These are phyloP conservation scores for Alternaria viburni DNA, from an alignment of 2,329 filamentous ascomycete genomes.

Conservation along the genomic window DNA sequence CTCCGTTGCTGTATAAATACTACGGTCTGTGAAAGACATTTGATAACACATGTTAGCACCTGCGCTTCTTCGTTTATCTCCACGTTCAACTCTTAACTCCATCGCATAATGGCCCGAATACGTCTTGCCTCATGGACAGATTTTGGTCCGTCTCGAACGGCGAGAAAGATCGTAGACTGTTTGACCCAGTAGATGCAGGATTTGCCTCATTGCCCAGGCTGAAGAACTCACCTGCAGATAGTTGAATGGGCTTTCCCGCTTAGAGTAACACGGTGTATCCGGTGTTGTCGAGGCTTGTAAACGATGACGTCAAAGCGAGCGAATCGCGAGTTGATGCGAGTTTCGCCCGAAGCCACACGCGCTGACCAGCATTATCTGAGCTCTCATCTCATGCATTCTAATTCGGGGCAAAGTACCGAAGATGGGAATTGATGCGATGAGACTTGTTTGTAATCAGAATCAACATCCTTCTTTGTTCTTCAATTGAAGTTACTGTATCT, in stretches of 20 bases:
- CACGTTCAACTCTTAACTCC: neutral
- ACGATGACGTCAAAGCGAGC: neutral
- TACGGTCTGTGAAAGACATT: neutral
- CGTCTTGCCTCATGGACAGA: neutral
- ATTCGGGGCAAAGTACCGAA: neutral
- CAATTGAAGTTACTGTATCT: neutral
- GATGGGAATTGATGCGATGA: neutral
- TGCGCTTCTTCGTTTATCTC: neutral
- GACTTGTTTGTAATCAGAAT: neutral
- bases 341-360: neutral
- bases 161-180: accelerated
- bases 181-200: neutral
- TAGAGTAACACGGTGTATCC: neutral
- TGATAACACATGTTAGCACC: neutral
- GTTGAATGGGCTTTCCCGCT: neutral
- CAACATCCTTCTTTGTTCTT: neutral
- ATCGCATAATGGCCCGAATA: neutral
- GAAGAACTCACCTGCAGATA: no score
- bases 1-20: neutral
- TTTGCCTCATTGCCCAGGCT: neutral
- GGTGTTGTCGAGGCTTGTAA: neutral
- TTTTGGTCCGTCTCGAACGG: neutral
- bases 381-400: neutral
- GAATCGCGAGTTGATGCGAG: neutral
- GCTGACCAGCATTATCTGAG: neutral